These are phyloP conservation scores for Podospora conica DNA, from an alignment of 495 filamentous ascomycete genomes.

Conservation along the genomic window DNA sequence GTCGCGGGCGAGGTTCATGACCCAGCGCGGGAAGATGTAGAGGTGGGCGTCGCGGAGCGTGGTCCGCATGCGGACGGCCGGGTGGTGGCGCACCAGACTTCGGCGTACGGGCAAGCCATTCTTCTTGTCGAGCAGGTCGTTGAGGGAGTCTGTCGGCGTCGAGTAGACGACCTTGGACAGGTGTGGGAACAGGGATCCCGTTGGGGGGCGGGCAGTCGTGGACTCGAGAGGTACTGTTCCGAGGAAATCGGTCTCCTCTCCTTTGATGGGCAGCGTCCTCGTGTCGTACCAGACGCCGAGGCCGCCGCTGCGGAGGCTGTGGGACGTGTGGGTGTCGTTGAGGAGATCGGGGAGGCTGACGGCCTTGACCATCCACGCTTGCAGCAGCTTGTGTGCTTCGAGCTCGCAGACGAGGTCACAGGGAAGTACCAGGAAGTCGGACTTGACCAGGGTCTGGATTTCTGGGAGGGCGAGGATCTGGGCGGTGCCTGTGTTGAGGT, in stretches of 20 bases:
- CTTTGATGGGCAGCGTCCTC: conserved; percentile 70
- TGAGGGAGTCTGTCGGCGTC: conserved; percentile 77
- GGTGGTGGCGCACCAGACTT: conserved; percentile 61
- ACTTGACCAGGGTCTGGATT: conserved; percentile 61
- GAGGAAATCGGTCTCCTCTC: conserved; percentile 86
- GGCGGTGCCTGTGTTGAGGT: conserved; percentile 77
- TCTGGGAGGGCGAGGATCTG: conserved; percentile 80
- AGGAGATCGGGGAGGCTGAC: conserved; percentile 52
- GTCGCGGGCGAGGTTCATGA: conserved; percentile 67
- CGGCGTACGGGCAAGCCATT: conserved; percentile 67
- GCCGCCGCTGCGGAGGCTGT: conserved; percentile 58
- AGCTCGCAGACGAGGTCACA: conserved; percentile 94
- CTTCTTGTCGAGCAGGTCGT: conserved; percentile 67
- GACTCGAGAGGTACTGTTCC: conserved; percentile 59
- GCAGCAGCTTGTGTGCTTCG: conserved; percentile 68
- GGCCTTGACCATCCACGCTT: conserved; percentile 88
- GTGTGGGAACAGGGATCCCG: conserved; percentile 55
- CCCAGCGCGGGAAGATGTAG: conserved; percentile 90
- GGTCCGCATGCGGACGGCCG: conserved; percentile 67
- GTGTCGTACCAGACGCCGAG: conserved; percentile 87
- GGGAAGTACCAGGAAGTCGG: conserved; percentile 84
- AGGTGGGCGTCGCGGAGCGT: conserved; percentile 84
- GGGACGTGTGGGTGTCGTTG: conserved; percentile 21
- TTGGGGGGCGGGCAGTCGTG: conserved; percentile 48
- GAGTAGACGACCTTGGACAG: conserved; percentile 64